Conservation (phyloP, 257 asterid species). For the Linderniella brevidens region DNA sequence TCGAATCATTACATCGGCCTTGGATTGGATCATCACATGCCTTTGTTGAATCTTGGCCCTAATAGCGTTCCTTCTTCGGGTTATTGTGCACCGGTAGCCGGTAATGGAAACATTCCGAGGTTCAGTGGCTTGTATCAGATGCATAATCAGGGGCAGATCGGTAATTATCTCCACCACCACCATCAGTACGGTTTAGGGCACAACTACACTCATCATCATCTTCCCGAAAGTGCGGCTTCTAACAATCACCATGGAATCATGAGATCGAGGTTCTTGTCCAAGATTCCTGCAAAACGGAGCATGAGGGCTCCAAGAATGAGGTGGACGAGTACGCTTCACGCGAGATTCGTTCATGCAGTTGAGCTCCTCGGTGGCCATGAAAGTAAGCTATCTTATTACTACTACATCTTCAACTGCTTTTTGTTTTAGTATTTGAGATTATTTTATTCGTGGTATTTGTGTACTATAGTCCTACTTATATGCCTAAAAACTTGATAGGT, state of each 20-base stretch:
- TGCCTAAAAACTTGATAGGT: too few species aligned
- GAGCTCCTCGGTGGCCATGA: conserved; percentile 98
- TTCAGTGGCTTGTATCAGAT: conserved; percentile 10
- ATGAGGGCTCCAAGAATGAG: conserved; percentile 94
- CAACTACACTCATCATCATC: conserved; percentile 14
- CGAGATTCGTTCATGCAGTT: conserved; percentile 91
- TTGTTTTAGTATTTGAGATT: neutral
- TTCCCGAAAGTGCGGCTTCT: conserved; percentile 21
- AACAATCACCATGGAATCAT: conserved; percentile 34
- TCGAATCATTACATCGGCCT: conserved; percentile 14
- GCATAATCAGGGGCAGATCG: conserved; percentile 1
- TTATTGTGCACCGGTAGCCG: conserved; percentile 9
- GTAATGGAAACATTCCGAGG: neutral
- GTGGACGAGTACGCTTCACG: conserved; percentile 86
- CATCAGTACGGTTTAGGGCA: conserved; percentile 4
- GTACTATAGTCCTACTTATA: neutral
- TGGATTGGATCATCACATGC: conserved; percentile 17
- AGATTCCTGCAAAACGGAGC: conserved; percentile 50
- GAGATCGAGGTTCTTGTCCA: conserved; percentile 63
- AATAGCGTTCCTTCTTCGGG: conserved; percentile 12
- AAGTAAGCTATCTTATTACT: conserved; percentile 20
- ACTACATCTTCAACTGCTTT: too few species aligned
- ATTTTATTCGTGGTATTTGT: neutral
- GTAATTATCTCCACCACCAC: neutral
- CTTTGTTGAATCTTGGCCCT: conserved; percentile 27